These are phyloP conservation scores for Acacia crassicarpa DNA, from an alignment of 306 rosid species.

Conservation along the genomic window DNA sequence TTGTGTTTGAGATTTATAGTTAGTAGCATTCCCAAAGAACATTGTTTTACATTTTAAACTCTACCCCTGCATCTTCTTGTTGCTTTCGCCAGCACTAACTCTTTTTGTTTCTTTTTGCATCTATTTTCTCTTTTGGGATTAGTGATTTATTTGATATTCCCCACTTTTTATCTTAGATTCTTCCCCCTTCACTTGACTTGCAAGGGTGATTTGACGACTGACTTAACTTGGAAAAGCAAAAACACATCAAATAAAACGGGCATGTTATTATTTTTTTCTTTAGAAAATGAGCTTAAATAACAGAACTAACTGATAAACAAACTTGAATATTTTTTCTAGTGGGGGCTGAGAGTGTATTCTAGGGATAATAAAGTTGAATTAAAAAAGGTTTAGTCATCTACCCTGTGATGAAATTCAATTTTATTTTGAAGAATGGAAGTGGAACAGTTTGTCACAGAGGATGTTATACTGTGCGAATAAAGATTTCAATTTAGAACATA, in stretches of 20 bases:
- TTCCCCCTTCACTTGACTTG: not conserved
- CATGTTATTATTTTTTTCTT: not conserved
- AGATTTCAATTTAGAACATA: not conserved
- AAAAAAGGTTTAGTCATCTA: not conserved
- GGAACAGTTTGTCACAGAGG: not conserved
- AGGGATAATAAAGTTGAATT: not conserved
- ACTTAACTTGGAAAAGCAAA: not conserved
- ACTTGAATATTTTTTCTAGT: not conserved
- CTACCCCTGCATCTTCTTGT: not conserved
- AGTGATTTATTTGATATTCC: not conserved
- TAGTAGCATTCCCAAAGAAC: not conserved
- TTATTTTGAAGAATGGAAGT: not conserved
- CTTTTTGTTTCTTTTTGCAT: not conserved
- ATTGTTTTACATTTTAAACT: constrained; percentile 3
- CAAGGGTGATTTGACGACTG: not conserved
- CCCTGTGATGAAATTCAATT: not conserved
- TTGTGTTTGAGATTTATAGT: not conserved
- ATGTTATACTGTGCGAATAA: not conserved
- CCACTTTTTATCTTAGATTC: too few species aligned
- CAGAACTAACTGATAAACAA: not conserved
- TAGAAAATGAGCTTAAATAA: not conserved
- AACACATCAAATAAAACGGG: not conserved
- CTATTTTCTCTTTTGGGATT: not conserved
- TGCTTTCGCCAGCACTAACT: not conserved
- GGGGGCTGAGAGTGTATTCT: not conserved